Evolutionary conservation across 495 filamentous ascomycete species (phyloP), one percentile per base, ranked within the genome.

Genomic region (Tuber aestivum): DNA sequence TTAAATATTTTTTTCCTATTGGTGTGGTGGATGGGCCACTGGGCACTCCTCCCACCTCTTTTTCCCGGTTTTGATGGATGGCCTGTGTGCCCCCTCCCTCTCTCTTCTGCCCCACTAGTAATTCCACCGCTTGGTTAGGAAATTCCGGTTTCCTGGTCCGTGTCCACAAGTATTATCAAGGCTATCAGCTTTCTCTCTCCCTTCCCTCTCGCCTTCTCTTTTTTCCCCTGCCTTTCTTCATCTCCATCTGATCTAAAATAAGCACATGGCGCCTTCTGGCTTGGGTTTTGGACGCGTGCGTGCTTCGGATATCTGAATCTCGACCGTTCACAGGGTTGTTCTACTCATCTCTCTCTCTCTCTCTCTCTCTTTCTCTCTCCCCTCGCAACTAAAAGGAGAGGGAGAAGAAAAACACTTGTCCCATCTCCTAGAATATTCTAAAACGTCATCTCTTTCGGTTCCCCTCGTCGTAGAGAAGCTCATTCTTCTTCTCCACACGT

Each of bases 231-330:
- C 40, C 68, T 68, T 2, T 69, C 23, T 41, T 35, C 12, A 44
- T 61, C 71, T 72, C 70, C 44, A 42, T 70, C 65, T 69, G 73
- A 72, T 42, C 69, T 61, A 50, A 74, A 70, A 70, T 75, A 75
- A 65, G 56, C 70, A 74, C 72, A 79, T 79, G 72, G 70, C 69
- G 56, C 21, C 42, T 68, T 48, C 50, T 74, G 38, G 68, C 18
- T 73, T 65, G 45, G 41, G n/a, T 75, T 79, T 72, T n/a, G 70
- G 70, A 70, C 61, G 70, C 70, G 61, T 75, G 72, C 78, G 41
- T 79, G 68, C 70, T 79, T 79, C 70, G 77, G 78, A 79, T 70
- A 37, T 69, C 48, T 40, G 77, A 56, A 27, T 65, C 70, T 71
- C 76, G 45, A 65, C 14, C 27, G 10, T 65, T 65, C 27, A 35